Percentiles rank a stretch among this genome's conserved stretches.
Evolutionary conservation across 805 yeast species (phyloP).

Genomic region (Kodamaea laetipori): DNA sequence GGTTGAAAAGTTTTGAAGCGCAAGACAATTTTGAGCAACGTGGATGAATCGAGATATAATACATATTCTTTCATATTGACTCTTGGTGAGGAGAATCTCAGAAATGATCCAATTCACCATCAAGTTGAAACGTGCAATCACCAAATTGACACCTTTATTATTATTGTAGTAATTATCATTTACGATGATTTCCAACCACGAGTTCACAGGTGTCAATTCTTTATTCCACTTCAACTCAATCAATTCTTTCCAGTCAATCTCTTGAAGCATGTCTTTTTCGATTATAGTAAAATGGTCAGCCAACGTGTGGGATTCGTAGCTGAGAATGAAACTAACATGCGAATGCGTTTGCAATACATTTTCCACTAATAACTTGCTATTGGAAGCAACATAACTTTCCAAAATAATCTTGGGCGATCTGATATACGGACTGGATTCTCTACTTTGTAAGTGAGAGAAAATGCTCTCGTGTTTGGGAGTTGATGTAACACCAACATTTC

Average conservation of each 20-base stretch:
- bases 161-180: conserved; percentile 49
- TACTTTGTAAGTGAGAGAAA: conserved; percentile 8
- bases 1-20: conserved; percentile 80
- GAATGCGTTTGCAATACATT: conserved; percentile 46
- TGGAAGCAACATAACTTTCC: conserved; percentile 36
- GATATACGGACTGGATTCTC: conserved; percentile 10
- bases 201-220: conserved; percentile 64
- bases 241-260: conserved; percentile 90
- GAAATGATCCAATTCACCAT: conserved; percentile 92
- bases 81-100: conserved; percentile 73
- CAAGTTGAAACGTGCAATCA: conserved; percentile 81
- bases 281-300: conserved; percentile 85
- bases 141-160: conserved; percentile 76
- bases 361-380: conserved; percentile 37
- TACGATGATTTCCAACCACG: conserved; percentile 80
- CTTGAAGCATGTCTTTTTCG: conserved; percentile 80
- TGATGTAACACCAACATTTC: conserved; percentile 14
- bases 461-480: conserved; percentile 18
- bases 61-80: conserved; percentile 58
- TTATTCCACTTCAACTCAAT: conserved; percentile 75
- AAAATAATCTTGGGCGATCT: conserved; percentile 35
- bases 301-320: conserved; percentile 63
- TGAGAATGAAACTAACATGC: conserved; percentile 82
- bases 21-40: conserved; percentile 72
- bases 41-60: conserved; percentile 87